Percentiles rank a stretch among this genome's conserved stretches.
phyloP scores from a whole-genome alignment of 2,329 filamentous ascomycete species.

The Herpotrichia juniperi region DNA sequence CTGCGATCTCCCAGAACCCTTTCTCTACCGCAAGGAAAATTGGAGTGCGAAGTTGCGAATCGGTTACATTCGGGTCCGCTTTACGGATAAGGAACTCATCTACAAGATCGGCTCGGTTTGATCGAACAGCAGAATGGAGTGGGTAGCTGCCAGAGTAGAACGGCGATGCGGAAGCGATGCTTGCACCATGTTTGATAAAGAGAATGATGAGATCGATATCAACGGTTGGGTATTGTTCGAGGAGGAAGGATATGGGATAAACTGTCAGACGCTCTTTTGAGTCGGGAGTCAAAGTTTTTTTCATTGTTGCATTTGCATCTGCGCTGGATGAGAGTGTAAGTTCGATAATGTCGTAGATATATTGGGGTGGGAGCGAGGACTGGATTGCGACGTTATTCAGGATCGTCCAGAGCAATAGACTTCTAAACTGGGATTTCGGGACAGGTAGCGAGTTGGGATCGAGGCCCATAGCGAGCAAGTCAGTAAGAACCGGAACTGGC shows the following conservation, averaged over 20 bases:
- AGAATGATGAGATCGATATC: slow-evolving; percentile 28
- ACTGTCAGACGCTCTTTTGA: slow-evolving; percentile 12
- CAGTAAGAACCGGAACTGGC: slow-evolving; percentile 23
- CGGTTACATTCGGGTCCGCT: slow-evolving; percentile 22
- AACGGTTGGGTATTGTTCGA: slow-evolving; percentile 28
- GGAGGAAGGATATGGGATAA: slow-evolving; percentile 30
- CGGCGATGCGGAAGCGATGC: slow-evolving; percentile 22
- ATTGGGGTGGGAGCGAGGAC: slow-evolving; percentile 19
- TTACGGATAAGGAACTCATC: slow-evolving; percentile 27
- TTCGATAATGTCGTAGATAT: slow-evolving; percentile 25
- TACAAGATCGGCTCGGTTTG: slow-evolving; percentile 30
- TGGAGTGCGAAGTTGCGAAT: slow-evolving; percentile 24
- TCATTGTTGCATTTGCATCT: slow-evolving; percentile 26
- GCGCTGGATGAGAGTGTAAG: slow-evolving; percentile 21
- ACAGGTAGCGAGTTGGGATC: slow-evolving; percentile 22
- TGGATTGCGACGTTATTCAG: slow-evolving; percentile 23
- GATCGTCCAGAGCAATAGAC: slow-evolving; percentile 30
- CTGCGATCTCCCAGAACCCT: slow-evolving; percentile 27
- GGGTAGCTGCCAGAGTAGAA: slow-evolving; percentile 32
- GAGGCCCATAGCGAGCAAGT: slow-evolving; percentile 32
- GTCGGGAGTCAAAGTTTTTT: slow-evolving; percentile 13
- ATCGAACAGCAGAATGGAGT: slow-evolving; percentile 32
- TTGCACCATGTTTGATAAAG: slow-evolving; percentile 26
- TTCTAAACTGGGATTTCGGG: slow-evolving; percentile 15
- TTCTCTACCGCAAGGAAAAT: slow-evolving; percentile 27